Percentiles rank a stretch among this genome's conserved stretches.
These are phyloP conservation scores for Coniferiporia sulphurascens DNA, from an alignment of 1,284 basidiomycete genomes.

Conservation along the genomic window DNA sequence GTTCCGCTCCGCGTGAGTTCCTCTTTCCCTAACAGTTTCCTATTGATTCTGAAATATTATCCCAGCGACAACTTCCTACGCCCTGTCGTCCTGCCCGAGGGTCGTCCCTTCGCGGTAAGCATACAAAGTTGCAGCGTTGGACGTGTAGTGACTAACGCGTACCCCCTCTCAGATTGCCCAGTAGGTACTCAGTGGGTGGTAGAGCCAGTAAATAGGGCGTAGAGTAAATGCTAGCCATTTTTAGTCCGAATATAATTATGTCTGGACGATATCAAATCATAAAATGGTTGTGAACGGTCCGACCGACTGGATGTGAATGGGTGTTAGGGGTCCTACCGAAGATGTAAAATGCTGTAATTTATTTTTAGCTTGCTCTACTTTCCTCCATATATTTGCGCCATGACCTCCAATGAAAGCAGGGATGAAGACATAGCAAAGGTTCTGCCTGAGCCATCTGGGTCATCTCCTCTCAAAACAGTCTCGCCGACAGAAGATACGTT, in stretches of 20 bases:
- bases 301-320: too few relatives aligned
- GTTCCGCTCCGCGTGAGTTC: slow-evolving; percentile 69
- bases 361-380: too few relatives aligned
- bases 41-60: not conserved
- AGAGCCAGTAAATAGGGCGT: not conserved
- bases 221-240: not conserved
- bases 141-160: not conserved
- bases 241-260: too few relatives aligned
- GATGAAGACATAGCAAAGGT: not conserved
- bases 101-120: slow-evolving; percentile 7
- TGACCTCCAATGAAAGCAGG: not conserved
- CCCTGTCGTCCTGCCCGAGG: slow-evolving; percentile 21
- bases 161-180: not conserved
- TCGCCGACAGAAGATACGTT: not conserved
- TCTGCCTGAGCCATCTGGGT: not conserved
- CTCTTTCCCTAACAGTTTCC: slow-evolving; percentile 10
- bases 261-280: too few relatives aligned
- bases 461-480: not conserved
- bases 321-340: too few relatives aligned
- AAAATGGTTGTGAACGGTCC: too few relatives aligned
- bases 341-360: too few relatives aligned
- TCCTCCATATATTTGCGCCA: too few relatives aligned
- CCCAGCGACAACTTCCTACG: slow-evolving; percentile 23
- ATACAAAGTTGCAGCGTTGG: not conserved
- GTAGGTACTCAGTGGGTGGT: not conserved